Evolutionary conservation across 2,329 filamentous ascomycete genomes (phyloP).

Genomic region (Daldinia sp.): DNA sequence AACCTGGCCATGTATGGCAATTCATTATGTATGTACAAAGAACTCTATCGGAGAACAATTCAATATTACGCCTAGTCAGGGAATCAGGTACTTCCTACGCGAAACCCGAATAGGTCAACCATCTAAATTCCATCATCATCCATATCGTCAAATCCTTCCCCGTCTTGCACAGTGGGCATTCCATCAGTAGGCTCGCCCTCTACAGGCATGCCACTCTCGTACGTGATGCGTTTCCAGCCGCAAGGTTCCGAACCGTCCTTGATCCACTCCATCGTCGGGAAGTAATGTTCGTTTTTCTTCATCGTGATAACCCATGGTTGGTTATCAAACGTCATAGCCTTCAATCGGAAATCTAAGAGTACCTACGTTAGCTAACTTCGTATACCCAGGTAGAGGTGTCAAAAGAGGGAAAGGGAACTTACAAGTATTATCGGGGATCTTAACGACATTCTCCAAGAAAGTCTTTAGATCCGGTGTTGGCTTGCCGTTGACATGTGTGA

Average conservation of each 20-base stretch:
- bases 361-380: constrained; percentile 38
- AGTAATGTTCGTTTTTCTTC: constrained; percentile 99
- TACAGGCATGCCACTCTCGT: constrained; percentile 63
- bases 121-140: constrained; percentile 42
- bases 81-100: not conserved
- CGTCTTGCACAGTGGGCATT: constrained; percentile 52
- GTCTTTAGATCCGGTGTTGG: constrained; percentile 81
- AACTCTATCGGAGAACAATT: not conserved
- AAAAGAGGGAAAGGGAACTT: constrained; percentile 44
- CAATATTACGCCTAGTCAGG: not conserved
- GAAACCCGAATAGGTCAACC: not conserved
- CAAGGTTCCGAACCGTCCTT: constrained; percentile 67
- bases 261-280: constrained; percentile 75
- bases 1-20: not conserved
- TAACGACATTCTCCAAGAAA: constrained; percentile 82
- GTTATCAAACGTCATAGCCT: constrained; percentile 98
- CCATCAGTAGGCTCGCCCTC: constrained; percentile 64
- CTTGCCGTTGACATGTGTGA: constrained; percentile 92
- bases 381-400: constrained; percentile 27
- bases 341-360: constrained; percentile 82
- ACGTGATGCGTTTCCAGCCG: constrained; percentile 70
- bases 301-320: constrained; percentile 99
- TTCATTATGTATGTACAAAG: constrained; percentile 5
- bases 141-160: constrained; percentile 51
- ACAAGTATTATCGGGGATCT: constrained; percentile 95